Evolutionary conservation across 164 flowering plant genomes (phyloP).

Genomic region (Liquidambar formosana): DNA sequence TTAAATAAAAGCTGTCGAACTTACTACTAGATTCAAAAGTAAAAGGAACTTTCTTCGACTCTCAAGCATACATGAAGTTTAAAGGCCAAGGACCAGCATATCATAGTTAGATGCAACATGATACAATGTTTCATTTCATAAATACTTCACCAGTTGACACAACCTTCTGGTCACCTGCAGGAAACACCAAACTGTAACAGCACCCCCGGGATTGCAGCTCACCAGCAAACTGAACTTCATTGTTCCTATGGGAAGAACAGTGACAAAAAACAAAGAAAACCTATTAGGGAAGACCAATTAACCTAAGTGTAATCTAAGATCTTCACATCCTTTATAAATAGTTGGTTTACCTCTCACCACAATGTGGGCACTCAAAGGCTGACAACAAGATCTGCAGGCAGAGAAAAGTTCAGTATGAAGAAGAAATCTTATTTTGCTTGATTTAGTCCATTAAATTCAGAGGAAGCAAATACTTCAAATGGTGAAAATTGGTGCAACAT

Average conservation of each 20-base stretch:
- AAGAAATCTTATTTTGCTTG: background rate
- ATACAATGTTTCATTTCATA: background rate
- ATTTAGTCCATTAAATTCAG: too few species aligned
- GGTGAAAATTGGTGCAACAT: too few species aligned
- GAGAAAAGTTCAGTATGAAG: background rate
- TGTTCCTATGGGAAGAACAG: constrained; percentile 61
- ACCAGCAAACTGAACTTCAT: constrained; percentile 97
- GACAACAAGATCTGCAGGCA: constrained; percentile 77
- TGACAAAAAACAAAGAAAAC: background rate
- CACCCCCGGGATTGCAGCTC: constrained; percentile 83
- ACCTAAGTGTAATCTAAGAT: background rate
- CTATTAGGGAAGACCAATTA: background rate
- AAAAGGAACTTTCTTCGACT: too few species aligned
- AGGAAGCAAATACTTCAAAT: too few species aligned
- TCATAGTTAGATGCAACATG: background rate
- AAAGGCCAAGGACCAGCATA: too few species aligned
- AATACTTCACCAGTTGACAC: constrained; percentile 8
- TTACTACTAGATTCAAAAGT: too few species aligned
- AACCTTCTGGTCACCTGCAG: constrained; percentile 74
- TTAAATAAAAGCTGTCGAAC: too few species aligned
- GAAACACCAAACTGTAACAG: constrained; percentile 48
- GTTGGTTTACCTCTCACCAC: constrained; percentile 72
- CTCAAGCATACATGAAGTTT: too few species aligned
- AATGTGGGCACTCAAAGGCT: constrained; percentile 93
- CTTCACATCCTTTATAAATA: background rate